phyloP scores from a whole-genome alignment of 495 filamentous ascomycete species.

The Patellaria atrata region DNA sequence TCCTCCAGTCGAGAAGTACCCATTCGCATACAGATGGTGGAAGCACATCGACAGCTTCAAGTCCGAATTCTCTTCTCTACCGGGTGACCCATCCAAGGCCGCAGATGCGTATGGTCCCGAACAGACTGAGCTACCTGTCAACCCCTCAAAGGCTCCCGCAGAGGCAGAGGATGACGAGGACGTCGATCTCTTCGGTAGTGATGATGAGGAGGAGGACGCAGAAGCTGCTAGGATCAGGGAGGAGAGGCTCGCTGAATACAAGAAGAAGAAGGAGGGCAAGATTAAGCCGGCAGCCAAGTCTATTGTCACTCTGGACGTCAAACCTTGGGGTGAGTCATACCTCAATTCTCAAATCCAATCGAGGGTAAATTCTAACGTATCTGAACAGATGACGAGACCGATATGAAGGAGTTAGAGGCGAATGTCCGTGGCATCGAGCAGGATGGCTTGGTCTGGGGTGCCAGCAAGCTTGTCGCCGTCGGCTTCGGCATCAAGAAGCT shows the following conservation, averaged over 20 bases:
- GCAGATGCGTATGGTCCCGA: constrained; percentile 90
- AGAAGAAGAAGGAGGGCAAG: constrained; percentile 92
- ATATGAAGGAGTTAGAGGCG: constrained; percentile 67
- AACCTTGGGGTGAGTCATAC: constrained; percentile 83
- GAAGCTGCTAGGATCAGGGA: constrained; percentile 71
- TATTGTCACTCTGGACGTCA: constrained; percentile 86
- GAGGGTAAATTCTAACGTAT: constrained; percentile 7
- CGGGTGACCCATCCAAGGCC: constrained; percentile 77
- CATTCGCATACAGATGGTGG: constrained; percentile 92
- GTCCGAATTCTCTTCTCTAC: constrained; percentile 77
- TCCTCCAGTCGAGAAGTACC: constrained; percentile 74
- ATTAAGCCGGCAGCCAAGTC: constrained; percentile 87
- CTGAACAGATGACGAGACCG: constrained; percentile 75
- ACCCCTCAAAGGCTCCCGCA: constrained; percentile 76
- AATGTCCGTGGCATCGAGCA: constrained; percentile 75
- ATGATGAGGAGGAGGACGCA: constrained; percentile 86
- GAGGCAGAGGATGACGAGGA: constrained; percentile 63
- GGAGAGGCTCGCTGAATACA: constrained; percentile 82
- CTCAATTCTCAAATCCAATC: background rate
- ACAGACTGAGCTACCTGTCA: constrained; percentile 51
- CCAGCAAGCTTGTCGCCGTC: constrained; percentile 73
- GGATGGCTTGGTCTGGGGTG: constrained; percentile 95
- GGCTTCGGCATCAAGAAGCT: constrained; percentile 99
- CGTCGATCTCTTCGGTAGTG: constrained; percentile 76
- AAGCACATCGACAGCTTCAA: constrained; percentile 90